Base-by-base conservation (phyloP, 257 asterid genomes). In the Solanum sitiens region DNA sequence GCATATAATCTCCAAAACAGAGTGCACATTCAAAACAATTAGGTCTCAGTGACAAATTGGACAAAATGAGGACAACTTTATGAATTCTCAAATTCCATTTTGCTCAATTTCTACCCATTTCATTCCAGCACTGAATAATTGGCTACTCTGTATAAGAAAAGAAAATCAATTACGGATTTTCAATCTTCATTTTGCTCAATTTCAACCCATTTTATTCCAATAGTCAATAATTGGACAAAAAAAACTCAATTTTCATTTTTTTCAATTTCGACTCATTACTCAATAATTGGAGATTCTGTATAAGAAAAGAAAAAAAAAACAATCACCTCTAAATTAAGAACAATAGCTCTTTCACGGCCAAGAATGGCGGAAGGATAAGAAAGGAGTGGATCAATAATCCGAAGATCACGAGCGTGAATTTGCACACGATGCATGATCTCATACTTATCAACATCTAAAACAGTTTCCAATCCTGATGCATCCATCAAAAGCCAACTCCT, bases 391-490 rank as follows among this genome's bases (percentile, higher is more conserved):
- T 97, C 98, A 71, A 95, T 92, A 76, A 95, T 97, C 15, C 98
- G 94, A 76, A 95, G 97, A 92, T 97, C 98, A 39, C 99, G 98
- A 0, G 98, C 98, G 89, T 95, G 98, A 32, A 96, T 95, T 91
- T 94, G 97, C 86, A 94, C 98, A 59, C 98, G 96, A 83, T 94
- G 98, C 98, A 96, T 96, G 93, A 96, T 95, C 37, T 92, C 93
- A 65, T 95, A 95, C 86, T 96, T 96, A 74, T 96, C 98, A 15
- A 93, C 98, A 87, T 95, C 98, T 65, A 96, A 79, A 0, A 92
- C 59, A 11, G 85, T 77, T 74, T 96, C 99, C 9, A 91, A 83
- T 15, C 99, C 99, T 11, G 92, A 88, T 9, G 91, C 90, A 86
- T 94, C 95, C 90, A 96, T 90, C 8, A 94, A 83, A 20, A 96